Evolutionary conservation across 2,329 filamentous ascomycete species (phyloP), one percentile per base, ranked within the genome.

Genomic region (Tolypocladium paradoxum): DNA sequence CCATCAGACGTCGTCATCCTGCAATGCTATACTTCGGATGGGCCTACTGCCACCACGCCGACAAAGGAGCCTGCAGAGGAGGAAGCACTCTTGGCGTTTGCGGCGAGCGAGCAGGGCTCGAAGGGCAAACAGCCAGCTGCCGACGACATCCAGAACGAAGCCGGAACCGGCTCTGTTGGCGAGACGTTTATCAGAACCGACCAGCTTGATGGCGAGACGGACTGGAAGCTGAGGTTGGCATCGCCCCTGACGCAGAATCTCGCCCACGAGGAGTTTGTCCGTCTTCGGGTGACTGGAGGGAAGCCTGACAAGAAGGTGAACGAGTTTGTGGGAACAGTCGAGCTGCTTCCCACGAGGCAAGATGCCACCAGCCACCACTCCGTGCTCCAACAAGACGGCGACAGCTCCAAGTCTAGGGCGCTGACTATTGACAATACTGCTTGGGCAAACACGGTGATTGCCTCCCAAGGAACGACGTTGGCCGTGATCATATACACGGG

Each of bases 141-240:
- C 40, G 63, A 64, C 12, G 27, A 60, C 2, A 46, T 53, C 2
- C 59, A 62, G 33, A 58, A 62, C 36, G 62, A 66, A 48, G 57
- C 60, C 2, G 68, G 70, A 37, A 67, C 62, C 48, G 70, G 71
- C 20, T 70, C 78, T n/a, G 76, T 77, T 29, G 90, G 90, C 31
- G 95, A 99, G 70, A 92, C 92, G 0, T 99, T 99, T 64, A 97
- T 99, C 64, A 82, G 93, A 55, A 99, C 95, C 2, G 93, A 99
- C 68, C 93, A 99, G 66, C 78, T 99, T 11, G 93, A 99, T 64
- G 93, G 93, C 61, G 93, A 99, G 72, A 99, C 93, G 0, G 93
- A 99, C 65, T 99, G 93, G 95, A 99, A 99, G 71, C 75, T 99
- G 53, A 85, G 95, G 33, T 70, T 97, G 36, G 90, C 93, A 1